Evolutionary conservation across 169 alveolate genomes (phyloP), one percentile per base, ranked within the genome.

Genomic region (Eimeria tenella): DNA sequence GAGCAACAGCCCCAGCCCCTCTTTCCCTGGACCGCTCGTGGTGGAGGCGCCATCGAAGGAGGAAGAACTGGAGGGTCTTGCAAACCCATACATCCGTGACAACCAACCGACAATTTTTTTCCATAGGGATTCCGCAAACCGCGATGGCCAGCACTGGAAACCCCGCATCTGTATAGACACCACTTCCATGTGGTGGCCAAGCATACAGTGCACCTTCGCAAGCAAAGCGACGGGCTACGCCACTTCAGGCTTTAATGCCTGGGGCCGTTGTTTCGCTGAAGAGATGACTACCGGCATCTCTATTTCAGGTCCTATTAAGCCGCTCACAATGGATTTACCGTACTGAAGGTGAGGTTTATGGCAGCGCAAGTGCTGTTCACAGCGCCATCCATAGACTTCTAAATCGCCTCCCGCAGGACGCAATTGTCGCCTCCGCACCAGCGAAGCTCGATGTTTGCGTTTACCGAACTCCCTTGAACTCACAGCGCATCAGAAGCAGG

Each of bases 111-210:
- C 62, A 74, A 74, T 74, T 10, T 74, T 79, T 53, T n/a, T 79
- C 25, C 88, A 79, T 21, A 3, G 8, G 10, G 71, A 53, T 7
- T 15, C 5, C 10, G 49, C 88, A 8, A 11, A 13, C 50, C 25
- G 13, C 1, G 68, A 73, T 15, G 55, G 55, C 31, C 71, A 50
- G 8, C 88, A 9, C 4, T 79, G 53, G 52, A 8, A 53, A 13
- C 70, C 88, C 15, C 88, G 70, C 52, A 55, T 79, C 68, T 79
- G 88, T 23, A 55, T 79, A n/a, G 71, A 79, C 88, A 79, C 88
- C 50, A 79, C 88, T n/a, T 3, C 71, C 0, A 5, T 15, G 50
- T 79, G 88, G 88, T 79, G 88, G 88, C 88, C 88, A n/a, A 79
- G 70, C 52, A 21, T 79, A 4, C 88, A 79, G 63, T 79, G 88